Base-by-base conservation (phyloP, 148 eudicot genomes). In the Rhododendron molle region DNA sequence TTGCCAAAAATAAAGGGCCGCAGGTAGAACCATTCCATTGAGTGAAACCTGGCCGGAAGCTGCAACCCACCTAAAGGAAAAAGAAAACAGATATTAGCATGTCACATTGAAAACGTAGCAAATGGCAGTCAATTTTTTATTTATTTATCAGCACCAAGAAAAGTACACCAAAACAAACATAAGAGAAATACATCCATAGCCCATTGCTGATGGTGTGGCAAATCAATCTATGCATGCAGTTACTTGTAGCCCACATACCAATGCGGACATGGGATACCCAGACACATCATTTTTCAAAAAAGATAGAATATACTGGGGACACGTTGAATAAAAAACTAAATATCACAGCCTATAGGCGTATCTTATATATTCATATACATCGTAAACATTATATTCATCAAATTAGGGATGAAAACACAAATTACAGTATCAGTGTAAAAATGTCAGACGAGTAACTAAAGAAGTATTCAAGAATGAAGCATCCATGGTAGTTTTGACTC, bases 1-100 rank as follows among this genome's bases (percentile, higher is more conserved):
- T 89, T 96, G 99, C 99, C 99, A 96, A 94, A 96, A 96, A 84
- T 96, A 96, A 28, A 96, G 91, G 82, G 99, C 98, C 86, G 99
- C 99, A 49, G 99, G 99, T 56, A 96, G 98, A 86, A 96, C 87
- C 96, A 95, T 91, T 78, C 88, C 94, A 88, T 94, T 94, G 21
- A 94, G 97, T 85, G 98, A 91, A 71, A 96, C 86, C 86, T 89
- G 90, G 65, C 99, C 98, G 81, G 99, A 90, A 85, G 98, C 98
- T 69, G 99, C 99, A 88, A 93, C 99, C 99, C 99, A 96, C 91
- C 99, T 96, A 86, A 81, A 85, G 71, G 32, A 46, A 73, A 82
- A 44, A 83, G 40, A 46, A 83, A 56, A 86, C 28, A 73, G 43
- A 32, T 15, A 77, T 78, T 65, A 85, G 82, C 49, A 14, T 81